Percentiles rank a stretch among this genome's conserved stretches.
These are phyloP conservation scores for Arachnopeziza araneosa DNA, from an alignment of 2,329 filamentous ascomycete genomes.

Conservation along the genomic window DNA sequence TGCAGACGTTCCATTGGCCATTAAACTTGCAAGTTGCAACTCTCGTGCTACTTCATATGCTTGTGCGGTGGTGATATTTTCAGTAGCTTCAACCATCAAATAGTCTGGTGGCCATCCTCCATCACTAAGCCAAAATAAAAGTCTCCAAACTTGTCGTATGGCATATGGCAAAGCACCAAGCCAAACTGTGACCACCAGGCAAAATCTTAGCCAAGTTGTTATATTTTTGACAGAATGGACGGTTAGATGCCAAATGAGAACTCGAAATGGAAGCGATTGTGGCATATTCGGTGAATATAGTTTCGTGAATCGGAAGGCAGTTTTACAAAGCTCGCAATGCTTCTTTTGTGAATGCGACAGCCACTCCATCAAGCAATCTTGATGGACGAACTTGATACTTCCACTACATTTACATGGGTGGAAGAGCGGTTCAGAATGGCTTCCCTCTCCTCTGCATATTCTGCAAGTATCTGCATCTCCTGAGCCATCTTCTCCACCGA, in stretches of 20 bases:
- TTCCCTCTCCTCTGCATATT: conserved; percentile 89
- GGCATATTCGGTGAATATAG: conserved; percentile 96
- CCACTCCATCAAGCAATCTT: conserved; percentile 98
- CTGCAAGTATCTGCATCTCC: conserved; percentile 71
- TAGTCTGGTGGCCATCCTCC: conserved; percentile 28
- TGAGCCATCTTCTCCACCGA: conserved; percentile 25
- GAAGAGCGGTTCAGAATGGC: conserved; percentile 78
- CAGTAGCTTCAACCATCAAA: conserved; percentile 4
- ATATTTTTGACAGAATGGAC: conserved; percentile 68
- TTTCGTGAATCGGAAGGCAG: conserved; percentile 95
- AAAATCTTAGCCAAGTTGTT: conserved; percentile 70
- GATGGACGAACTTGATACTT: conserved; percentile 97
- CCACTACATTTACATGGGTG: conserved; percentile 98
- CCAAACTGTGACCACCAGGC: conserved; percentile 82
- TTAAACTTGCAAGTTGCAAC: conserved; percentile 20
- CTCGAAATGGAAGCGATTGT: conserved; percentile 66
- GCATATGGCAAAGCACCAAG: conserved; percentile 81
- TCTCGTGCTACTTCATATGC: conserved; percentile 22
- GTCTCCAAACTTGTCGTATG: conserved; percentile 88
- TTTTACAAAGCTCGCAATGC: conserved; percentile 99
- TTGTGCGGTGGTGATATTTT: conserved; percentile 15
- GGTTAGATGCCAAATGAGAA: conserved; percentile 75
- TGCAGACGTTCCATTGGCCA: conserved; percentile 27
- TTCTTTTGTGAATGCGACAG: conserved; percentile 98
- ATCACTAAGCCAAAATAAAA: conserved; percentile 70